Base-by-base conservation (phyloP, 257 asterid genomes). In the Fraxinus cuspidata region DNA sequence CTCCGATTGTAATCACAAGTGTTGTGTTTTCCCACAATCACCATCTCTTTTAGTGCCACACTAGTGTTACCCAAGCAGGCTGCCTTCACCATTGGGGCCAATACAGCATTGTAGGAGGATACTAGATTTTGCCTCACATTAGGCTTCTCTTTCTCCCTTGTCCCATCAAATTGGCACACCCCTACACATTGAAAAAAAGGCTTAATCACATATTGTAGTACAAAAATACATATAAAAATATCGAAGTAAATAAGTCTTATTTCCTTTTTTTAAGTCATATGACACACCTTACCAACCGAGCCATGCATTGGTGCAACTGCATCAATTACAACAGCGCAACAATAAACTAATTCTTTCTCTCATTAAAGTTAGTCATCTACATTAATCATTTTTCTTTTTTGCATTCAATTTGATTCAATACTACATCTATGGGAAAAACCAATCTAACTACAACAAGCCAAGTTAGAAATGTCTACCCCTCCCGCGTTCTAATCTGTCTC, bases 61-160 rank as follows among this genome's bases (percentile, higher is more conserved):
- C n/a, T 35, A 0, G 83, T 49, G 34, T 89, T n/a, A 0, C 86
- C 96, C 87, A 88, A 71, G 80, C 95, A 91, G 5, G 92, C 89
- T 40, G 76, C 74, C 83, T 85, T 93, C 0, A 89, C 97, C 87
- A 67, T 83, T 1, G 98, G 92, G 35, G 94, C 97, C 27, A 93
- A 81, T 74, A 87, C 72, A 63, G 74, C 84, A 73, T 81, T 90
- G 90, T 95, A 95, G 38, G 96, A 89, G 71, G 98, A 79, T 27
- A 89, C 86, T 12, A 95, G 93, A 40, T 88, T 66, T 78, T 91
- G 97, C 81, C 88, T 89, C 81, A 91, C 87, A 74, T 88, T 91
- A 47, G 97, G 93, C 81, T 73, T 87, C 80, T 91, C 99, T 63
- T 81, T 86, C 72, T 91, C 96, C 42, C 76, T 88, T 15, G 71